These are phyloP conservation scores for Diplogelasinospora grovesii DNA, from an alignment of 495 filamentous ascomycete genomes.

Conservation along the genomic window DNA sequence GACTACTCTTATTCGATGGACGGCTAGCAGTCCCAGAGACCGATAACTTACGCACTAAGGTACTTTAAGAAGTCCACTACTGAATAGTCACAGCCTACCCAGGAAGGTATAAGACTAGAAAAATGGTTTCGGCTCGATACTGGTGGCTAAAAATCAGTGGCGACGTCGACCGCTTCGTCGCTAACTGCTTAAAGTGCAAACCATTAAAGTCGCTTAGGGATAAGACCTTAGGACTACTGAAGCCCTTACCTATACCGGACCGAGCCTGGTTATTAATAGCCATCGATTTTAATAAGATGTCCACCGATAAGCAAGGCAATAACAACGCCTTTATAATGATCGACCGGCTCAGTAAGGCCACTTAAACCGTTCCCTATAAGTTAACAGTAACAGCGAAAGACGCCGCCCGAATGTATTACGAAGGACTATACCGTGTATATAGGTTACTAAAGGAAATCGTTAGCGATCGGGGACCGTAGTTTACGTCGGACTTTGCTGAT, in stretches of 20 bases:
- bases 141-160: no score
- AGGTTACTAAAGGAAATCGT: no score
- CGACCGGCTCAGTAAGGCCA: neutral
- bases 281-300: conserved; percentile 8
- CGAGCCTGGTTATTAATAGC: neutral
- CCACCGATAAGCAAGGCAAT: neutral
- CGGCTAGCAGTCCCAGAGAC: neutral
- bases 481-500: no score
- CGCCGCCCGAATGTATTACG: no score
- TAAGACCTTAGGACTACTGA: neutral
- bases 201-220: neutral
- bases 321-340: conserved; percentile 2
- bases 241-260: neutral
- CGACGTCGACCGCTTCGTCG: neutral
- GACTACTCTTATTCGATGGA: neutral
- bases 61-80: neutral
- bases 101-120: conserved; percentile 1
- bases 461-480: no score
- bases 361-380: neutral
- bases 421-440: no score
- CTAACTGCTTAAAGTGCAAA: neutral
- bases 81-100: neutral
- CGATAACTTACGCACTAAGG: neutral
- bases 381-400: no score
- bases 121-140: neutral